These are phyloP conservation scores for Anthracocystis panici-leucophaei DNA, from an alignment of 1,284 basidiomycete genomes.

Conservation along the genomic window DNA sequence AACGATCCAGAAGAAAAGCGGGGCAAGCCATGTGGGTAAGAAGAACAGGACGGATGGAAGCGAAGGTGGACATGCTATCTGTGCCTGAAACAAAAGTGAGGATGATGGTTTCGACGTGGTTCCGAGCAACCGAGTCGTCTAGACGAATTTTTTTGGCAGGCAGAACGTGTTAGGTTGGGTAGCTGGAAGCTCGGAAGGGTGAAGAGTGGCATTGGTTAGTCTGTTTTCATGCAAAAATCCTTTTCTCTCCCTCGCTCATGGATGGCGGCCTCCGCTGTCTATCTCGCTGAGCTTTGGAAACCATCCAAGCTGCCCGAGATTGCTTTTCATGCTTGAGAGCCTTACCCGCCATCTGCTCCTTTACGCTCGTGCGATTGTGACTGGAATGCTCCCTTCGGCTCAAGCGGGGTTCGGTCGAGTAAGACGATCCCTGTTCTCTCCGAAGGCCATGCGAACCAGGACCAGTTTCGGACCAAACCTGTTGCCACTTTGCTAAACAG, in stretches of 20 bases:
- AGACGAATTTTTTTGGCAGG: slow-evolving; percentile 22
- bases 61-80: slow-evolving; percentile 5
- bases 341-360: neutral
- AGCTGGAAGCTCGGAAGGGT: slow-evolving; percentile 34
- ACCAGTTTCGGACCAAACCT: neutral
- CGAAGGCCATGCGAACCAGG: slow-evolving; percentile 2
- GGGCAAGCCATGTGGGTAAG: slow-evolving; percentile 42
- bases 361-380: neutral
- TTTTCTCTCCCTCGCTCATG: neutral
- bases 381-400: neutral
- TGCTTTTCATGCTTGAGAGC: too few species aligned
- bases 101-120: slow-evolving; percentile 17
- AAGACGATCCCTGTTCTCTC: slow-evolving; percentile 1
- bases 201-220: neutral
- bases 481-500: neutral
- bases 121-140: slow-evolving; percentile 34
- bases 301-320: too few species aligned
- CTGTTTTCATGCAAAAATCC: slow-evolving; percentile 8
- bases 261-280: neutral
- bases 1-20: slow-evolving; percentile 14
- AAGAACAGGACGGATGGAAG: neutral
- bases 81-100: slow-evolving; percentile 3
- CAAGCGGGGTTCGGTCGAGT: neutral
- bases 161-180: slow-evolving; percentile 11
- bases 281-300: too few species aligned